phyloP scores from a whole-genome alignment of 2,329 filamentous ascomycete genomes.

The Drechslerella dactyloides region DNA sequence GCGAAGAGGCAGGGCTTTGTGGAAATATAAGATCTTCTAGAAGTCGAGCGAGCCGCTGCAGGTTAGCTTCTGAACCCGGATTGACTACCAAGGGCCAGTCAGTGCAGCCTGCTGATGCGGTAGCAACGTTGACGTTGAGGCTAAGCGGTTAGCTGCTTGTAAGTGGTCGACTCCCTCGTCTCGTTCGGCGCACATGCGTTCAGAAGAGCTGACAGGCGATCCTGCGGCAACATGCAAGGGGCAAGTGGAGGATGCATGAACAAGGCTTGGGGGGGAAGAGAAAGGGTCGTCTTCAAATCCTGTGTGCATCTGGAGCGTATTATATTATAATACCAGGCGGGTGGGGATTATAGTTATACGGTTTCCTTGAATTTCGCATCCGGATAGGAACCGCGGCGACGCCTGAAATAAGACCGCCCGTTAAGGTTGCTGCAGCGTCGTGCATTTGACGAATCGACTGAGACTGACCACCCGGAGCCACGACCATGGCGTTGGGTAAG shows the following conservation, averaged over 20 bases:
- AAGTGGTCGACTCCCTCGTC: conserved; percentile 2
- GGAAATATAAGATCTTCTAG: conserved; percentile 52
- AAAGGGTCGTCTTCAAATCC: conserved; percentile 18
- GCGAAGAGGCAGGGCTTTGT: conserved; percentile 42
- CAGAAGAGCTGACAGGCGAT: conserved; percentile 51
- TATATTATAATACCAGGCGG: background rate
- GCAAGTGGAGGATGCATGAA: conserved; percentile 51
- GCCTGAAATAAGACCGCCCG: conserved; percentile 33
- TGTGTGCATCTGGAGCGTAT: too few relatives aligned
- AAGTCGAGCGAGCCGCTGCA: conserved; percentile 21
- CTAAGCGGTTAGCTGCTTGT: conserved; percentile 26
- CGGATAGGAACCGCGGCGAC: conserved; percentile 37
- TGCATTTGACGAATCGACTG: conserved; percentile 15
- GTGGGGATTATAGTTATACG: background rate
- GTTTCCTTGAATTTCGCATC: conserved; percentile 20
- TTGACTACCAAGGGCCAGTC: too few relatives aligned
- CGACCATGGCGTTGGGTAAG: conserved; percentile 48
- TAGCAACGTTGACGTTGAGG: conserved; percentile 50
- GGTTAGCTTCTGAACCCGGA: background rate
- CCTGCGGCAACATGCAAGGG: conserved; percentile 51
- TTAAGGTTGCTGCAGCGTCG: conserved; percentile 12
- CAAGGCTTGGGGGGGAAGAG: conserved; percentile 40
- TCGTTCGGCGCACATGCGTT: conserved; percentile 36
- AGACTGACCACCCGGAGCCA: conserved; percentile 29
- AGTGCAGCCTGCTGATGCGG: background rate